Base-by-base conservation (phyloP, 1,284 basidiomycete genomes). In the Rhodotorula sp. region DNA sequence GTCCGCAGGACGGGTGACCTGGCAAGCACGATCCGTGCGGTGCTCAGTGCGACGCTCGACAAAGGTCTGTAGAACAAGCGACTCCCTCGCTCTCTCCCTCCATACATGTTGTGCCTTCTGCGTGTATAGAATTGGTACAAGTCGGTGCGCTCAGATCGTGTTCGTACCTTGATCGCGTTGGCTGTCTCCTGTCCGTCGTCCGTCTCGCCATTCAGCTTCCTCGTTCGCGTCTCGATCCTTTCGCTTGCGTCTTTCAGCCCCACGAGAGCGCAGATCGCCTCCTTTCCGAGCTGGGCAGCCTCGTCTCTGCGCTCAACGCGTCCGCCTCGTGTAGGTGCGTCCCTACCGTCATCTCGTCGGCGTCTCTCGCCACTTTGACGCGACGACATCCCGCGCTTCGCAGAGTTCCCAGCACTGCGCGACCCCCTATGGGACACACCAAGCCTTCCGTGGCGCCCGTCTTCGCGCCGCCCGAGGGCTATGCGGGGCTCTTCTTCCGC, bases 1-100 rank as follows among this genome's bases (percentile, higher is more conserved):
- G 71, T 75, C 34, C 65, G 68, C 55, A 59, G 76, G 57, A 72
- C 71, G 46, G 54, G 60, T 23, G 75, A 77, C 27, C 63, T 77
- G 17, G 68, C 75, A 9, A 64, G 69, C 27, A 75, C 72, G n/a
- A 41, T 77, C 9, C 59, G 74, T 16, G 55, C 61, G 7, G 65
- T 77, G 42, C 57, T 77, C 45, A 59, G 66, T 3, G 41, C 54
- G 54, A 68, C 73, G 62, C 70, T 77, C 23, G 64, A 61, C 34
- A 57, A 57, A 0, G 66, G 54, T 3, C 17, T 74, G 59, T 74
- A 70, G 62, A 48, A 34, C 34, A 34, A 2, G 34, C 34, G 34
- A 34, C 34, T 34, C 34, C 34, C 34, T 34, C 34, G 34, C 34
- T 34, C 34, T 34, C 34, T 34, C 34, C 5, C 34, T 34, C 34